phyloP scores from a whole-genome alignment of 192 early-diverging fungal genomes.

The Gaertneriomyces sp. region DNA sequence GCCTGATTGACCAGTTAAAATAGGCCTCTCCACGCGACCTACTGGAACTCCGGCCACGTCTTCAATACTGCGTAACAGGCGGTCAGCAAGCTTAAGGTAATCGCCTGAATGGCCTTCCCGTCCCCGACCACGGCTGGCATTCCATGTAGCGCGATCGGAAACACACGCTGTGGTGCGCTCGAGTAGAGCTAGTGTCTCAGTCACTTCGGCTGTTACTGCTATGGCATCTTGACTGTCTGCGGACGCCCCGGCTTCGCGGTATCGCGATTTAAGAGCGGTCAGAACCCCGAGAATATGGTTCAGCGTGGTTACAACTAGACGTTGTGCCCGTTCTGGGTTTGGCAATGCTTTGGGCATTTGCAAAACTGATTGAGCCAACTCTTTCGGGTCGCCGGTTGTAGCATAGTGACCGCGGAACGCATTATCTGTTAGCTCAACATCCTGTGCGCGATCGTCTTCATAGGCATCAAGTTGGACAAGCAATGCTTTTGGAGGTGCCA shows the following conservation, averaged over 20 bases:
- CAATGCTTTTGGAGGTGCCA: conserved; percentile 23
- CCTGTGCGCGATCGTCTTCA: conserved; percentile 34
- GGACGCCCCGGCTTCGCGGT: conserved; percentile 2
- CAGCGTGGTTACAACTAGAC: conserved; percentile 9
- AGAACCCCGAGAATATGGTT: conserved; percentile 15
- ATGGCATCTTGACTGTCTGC: background rate
- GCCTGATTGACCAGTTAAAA: background rate
- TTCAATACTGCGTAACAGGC: conserved; percentile 26
- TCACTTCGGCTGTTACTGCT: conserved; percentile 10
- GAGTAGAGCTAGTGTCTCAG: conserved; percentile 21
- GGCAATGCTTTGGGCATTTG: conserved; percentile 21
- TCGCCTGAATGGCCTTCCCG: background rate
- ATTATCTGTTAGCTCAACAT: conserved; percentile 33
- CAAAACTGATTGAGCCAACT: conserved; percentile 21
- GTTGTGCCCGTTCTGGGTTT: conserved; percentile 18
- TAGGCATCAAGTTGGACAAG: conserved; percentile 29
- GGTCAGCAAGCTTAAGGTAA: conserved; percentile 20
- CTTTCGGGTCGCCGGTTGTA: conserved; percentile 22
- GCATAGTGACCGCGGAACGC: conserved; percentile 24
- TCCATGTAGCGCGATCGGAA: conserved; percentile 8
- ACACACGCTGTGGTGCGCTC: conserved; percentile 17
- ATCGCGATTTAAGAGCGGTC: conserved; percentile 12
- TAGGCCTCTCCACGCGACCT: background rate
- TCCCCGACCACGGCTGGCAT: too few species aligned
- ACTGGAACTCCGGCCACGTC: conserved; percentile 25